A percentile compares a stretch with the other conserved stretches of the same genome.
These are phyloP conservation scores for Boletus sp. DNA, from an alignment of 1,284 basidiomycete genomes.

Conservation along the genomic window DNA sequence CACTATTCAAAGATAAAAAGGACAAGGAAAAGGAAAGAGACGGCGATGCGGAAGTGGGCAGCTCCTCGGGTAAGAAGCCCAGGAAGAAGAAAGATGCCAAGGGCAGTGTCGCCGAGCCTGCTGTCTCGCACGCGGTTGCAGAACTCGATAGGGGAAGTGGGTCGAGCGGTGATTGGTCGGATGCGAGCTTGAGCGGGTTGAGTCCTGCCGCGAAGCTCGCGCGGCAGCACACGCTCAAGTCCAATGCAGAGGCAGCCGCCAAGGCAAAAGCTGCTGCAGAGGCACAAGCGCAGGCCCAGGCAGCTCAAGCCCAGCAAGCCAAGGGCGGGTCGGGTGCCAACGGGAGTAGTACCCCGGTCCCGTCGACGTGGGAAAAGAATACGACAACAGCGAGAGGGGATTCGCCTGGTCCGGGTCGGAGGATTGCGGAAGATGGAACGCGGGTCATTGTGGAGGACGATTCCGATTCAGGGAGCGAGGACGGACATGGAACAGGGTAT, in stretches of 20 bases:
- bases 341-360: conserved; percentile 41
- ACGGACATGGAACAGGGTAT: conserved; percentile 34
- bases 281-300: conserved; percentile 49
- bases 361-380: conserved; percentile 75
- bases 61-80: conserved; percentile 40
- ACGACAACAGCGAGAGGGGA: conserved; percentile 54
- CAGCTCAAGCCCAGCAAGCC: conserved; percentile 36
- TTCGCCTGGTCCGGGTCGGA: conserved; percentile 43
- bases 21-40: conserved; percentile 51
- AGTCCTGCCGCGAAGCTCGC: conserved; percentile 92
- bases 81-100: conserved; percentile 57
- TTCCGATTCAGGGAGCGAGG: conserved; percentile 56
- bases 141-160: conserved; percentile 69
- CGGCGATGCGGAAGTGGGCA: conserved; percentile 41
- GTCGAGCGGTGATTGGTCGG: conserved; percentile 47
- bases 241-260: conserved; percentile 78
- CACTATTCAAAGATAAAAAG: conserved; percentile 90
- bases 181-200: conserved; percentile 66
- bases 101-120: conserved; percentile 64
- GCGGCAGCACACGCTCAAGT: conserved; percentile 83
- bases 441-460: conserved; percentile 67
- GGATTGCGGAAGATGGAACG: conserved; percentile 66
- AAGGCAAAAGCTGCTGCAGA: conserved; percentile 58
- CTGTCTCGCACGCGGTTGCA: conserved; percentile 80
- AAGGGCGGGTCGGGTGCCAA: conserved; percentile 30